phyloP scores from a whole-genome alignment of 345 rosid genomes.

The Hibiscus tridactylites region DNA sequence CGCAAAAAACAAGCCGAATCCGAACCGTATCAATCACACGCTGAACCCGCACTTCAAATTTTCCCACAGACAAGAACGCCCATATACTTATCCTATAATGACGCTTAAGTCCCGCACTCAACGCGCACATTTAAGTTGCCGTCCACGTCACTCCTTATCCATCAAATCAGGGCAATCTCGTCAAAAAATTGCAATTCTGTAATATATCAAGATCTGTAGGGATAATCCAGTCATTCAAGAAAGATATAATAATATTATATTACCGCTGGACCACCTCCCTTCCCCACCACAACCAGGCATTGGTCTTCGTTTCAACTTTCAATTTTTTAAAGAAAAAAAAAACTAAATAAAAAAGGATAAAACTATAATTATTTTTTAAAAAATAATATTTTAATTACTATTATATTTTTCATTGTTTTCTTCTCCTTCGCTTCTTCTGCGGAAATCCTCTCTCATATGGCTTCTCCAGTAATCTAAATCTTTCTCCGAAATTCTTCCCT shows the following conservation, averaged over 20 bases:
- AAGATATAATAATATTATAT: conserved; percentile 9
- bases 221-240: conserved; percentile 11
- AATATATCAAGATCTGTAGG: conserved; percentile 8
- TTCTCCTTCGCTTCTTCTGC: conserved; percentile 41
- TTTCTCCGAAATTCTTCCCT: conserved; percentile 13
- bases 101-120: not conserved
- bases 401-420: conserved; percentile 32
- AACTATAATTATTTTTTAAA: not conserved
- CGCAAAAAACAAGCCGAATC: not conserved
- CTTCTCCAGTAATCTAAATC: conserved; percentile 37
- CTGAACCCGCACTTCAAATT: not conserved
- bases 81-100: not conserved
- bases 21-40: conserved; percentile 4
- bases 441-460: conserved; percentile 36
- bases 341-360: not conserved
- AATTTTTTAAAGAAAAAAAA: not conserved
- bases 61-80: not conserved
- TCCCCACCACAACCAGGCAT: conserved; percentile 54
- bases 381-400: not conserved
- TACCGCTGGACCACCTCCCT: conserved; percentile 33
- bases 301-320: conserved; percentile 24
- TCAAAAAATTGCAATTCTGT: conserved; percentile 5
- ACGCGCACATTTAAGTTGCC: not conserved
- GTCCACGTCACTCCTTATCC: conserved; percentile 15
- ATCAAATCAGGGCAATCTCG: conserved; percentile 3